Conservation (phyloP, 148 eudicot genomes). For the Polygonum maritimum region DNA sequence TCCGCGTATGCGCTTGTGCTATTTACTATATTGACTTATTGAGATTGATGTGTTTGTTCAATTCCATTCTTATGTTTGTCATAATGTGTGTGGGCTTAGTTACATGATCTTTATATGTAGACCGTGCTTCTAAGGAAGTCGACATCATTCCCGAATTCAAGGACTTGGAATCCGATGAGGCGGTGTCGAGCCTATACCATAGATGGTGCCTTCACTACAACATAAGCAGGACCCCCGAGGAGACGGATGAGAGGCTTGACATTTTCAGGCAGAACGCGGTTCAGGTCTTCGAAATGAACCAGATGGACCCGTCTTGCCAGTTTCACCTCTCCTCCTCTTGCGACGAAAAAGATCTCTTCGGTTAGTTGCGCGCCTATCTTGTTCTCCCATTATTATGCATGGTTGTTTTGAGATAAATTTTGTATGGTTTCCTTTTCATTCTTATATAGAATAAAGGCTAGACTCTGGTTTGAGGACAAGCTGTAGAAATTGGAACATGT, state of each 20-base stretch:
- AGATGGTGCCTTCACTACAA: background rate
- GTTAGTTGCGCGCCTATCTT: too few relatives aligned
- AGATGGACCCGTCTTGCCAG: too few relatives aligned
- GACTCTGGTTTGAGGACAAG: too few relatives aligned
- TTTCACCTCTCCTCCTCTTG: too few relatives aligned
- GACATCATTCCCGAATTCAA: background rate
- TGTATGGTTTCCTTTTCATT: too few relatives aligned
- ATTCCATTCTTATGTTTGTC: background rate
- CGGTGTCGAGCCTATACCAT: background rate
- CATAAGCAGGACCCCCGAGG: background rate
- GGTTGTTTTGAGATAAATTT: too few relatives aligned
- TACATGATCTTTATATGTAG: background rate
- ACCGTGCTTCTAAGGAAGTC: background rate
- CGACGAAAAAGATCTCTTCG: too few relatives aligned
- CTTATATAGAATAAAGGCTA: too few relatives aligned
- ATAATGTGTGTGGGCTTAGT: background rate
- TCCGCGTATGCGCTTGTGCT: too few relatives aligned
- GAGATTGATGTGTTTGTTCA: background rate
- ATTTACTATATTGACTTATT: too few relatives aligned
- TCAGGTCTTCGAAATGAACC: background rate
- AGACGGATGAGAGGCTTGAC: background rate
- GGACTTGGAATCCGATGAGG: background rate
- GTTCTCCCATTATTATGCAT: too few relatives aligned
- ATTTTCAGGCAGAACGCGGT: background rate
- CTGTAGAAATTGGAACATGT: too few relatives aligned